Evolutionary conservation across 2,329 filamentous ascomycete species (phyloP), one percentile per base, ranked within the genome.

Genomic region (Hypomyces perniciosus): DNA sequence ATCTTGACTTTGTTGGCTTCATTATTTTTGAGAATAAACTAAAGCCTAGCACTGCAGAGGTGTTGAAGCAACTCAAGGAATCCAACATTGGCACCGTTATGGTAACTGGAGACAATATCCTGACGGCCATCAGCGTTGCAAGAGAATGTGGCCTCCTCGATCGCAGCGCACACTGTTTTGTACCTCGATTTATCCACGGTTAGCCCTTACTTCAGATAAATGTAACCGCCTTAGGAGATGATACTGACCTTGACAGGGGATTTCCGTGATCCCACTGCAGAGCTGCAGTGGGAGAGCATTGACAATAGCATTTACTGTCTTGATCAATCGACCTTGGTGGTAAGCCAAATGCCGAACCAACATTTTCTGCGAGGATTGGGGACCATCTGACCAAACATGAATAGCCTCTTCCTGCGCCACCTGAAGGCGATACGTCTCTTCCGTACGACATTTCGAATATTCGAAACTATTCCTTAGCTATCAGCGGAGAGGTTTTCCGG

Each of bases 11-110:
- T 63, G 79, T 91, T 34, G 93, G 93, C 5, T 99, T 99, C 70
- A 97, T 99, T 63, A 86, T 99, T 48, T 99, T 99, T 61, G 93
- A 99, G 71, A 99, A 99, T 72, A 99, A 99, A 70, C 74, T 99
- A 54, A 99, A 99, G 68, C 85, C 88, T 1, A 90, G 82, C 20
- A 96, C 92, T 0, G 79, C 88, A 1, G 79, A 78, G 1, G 87
- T 96, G 33, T 81, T 99, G 28, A 79, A 86, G 50, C 91, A 97
- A 69, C 78, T 99, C 3, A 78, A 82, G 31, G 76, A 85, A 47
- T 92, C 95, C 6, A 87, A 87, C 50, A 96, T 99, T 58, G 83
- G 89, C 34, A 86, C 87, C 29, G 84, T 96, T 46, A 99, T 99
- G 93, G 95, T 95, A 56, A 99, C 93, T 0, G 93, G 93, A 30